Percentiles rank a stretch among this genome's conserved stretches.
Evolutionary conservation across 768 basidiomycete species (phyloP).

Genomic region (Saitozyma podzolica): DNA sequence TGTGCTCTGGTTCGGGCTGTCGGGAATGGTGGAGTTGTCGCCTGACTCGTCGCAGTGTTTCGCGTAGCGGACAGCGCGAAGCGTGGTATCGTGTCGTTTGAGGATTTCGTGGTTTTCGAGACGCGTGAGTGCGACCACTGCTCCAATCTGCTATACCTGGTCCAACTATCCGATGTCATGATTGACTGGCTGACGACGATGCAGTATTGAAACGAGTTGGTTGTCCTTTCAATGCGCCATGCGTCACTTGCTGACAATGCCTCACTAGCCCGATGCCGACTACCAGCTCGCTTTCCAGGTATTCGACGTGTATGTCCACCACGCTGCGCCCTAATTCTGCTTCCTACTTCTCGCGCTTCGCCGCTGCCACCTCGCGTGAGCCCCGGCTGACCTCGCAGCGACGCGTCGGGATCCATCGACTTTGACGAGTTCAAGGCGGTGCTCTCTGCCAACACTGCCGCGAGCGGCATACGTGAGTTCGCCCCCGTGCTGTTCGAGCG

Average conservation of each 20-base stretch:
- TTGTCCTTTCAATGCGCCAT: background rate
- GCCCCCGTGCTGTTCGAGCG: background rate
- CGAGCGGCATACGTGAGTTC: slow-evolving; percentile 57
- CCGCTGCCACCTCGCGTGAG: too few relatives aligned
- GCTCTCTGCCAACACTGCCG: slow-evolving; percentile 73
- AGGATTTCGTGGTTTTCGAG: slow-evolving; percentile 95
- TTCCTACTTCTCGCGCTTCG: too few relatives aligned
- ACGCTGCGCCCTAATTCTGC: background rate
- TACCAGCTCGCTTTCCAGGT: slow-evolving; percentile 96
- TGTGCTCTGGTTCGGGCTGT: slow-evolving; percentile 33
- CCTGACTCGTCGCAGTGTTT: slow-evolving; percentile 42
- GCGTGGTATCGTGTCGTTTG: slow-evolving; percentile 62
- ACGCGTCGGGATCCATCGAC: slow-evolving; percentile 86
- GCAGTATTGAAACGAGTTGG: slow-evolving; percentile 43
- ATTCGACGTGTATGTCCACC: slow-evolving; percentile 80
- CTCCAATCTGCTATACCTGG: too few relatives aligned
- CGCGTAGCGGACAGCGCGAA: slow-evolving; percentile 46
- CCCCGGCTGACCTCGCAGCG: slow-evolving; percentile 56
- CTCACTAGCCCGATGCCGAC: slow-evolving; percentile 84
- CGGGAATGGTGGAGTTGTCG: background rate
- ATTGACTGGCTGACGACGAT: slow-evolving; percentile 5
- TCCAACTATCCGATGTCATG: too few relatives aligned
- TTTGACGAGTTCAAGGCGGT: slow-evolving; percentile 95
- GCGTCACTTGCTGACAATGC: slow-evolving; percentile 54
- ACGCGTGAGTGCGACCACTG: slow-evolving; percentile 55